Conservation (phyloP, 2,329 filamentous ascomycete genomes). For the Colletotrichum chlorophyti region DNA sequence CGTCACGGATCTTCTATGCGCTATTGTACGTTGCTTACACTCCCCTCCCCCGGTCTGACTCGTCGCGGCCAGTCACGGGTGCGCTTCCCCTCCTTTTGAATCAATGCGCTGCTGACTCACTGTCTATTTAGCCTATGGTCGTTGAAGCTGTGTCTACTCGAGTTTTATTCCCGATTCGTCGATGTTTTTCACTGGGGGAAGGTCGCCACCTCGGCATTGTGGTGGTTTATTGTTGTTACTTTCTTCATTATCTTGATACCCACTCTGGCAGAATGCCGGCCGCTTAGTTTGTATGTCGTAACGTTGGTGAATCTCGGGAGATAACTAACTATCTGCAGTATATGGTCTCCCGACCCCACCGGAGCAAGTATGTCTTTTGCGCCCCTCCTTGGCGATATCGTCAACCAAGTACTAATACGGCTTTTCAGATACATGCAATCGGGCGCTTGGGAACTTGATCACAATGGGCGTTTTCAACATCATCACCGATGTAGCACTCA, state of each 20-base stretch:
- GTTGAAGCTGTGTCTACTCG: constrained; percentile 37
- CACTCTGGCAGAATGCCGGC: constrained; percentile 37
- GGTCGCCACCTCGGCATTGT: constrained; percentile 30
- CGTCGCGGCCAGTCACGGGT: not conserved
- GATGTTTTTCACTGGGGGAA: constrained; percentile 33
- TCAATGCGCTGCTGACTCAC: constrained; percentile 1
- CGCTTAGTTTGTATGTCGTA: constrained; percentile 31
- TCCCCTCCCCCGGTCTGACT: not conserved
- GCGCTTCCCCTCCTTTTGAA: not conserved
- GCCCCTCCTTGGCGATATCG: not conserved
- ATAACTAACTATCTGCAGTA: not conserved
- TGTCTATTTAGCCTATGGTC: constrained; percentile 34
- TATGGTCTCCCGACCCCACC: constrained; percentile 15
- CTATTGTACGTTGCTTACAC: constrained; percentile 33
- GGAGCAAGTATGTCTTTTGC: not conserved
- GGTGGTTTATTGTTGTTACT: constrained; percentile 36
- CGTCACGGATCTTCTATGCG: constrained; percentile 37
- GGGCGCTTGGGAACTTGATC: constrained; percentile 36
- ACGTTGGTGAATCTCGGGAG: not conserved
- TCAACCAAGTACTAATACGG: not conserved
- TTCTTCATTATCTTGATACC: constrained; percentile 36
- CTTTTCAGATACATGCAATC: constrained; percentile 30
- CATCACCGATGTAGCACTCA: constrained; percentile 37
- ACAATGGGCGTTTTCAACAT: constrained; percentile 39
- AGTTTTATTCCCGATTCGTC: constrained; percentile 40